phyloP scores from a whole-genome alignment of 2,329 filamentous ascomycete species.

The Pestalotiopsis sp. region DNA sequence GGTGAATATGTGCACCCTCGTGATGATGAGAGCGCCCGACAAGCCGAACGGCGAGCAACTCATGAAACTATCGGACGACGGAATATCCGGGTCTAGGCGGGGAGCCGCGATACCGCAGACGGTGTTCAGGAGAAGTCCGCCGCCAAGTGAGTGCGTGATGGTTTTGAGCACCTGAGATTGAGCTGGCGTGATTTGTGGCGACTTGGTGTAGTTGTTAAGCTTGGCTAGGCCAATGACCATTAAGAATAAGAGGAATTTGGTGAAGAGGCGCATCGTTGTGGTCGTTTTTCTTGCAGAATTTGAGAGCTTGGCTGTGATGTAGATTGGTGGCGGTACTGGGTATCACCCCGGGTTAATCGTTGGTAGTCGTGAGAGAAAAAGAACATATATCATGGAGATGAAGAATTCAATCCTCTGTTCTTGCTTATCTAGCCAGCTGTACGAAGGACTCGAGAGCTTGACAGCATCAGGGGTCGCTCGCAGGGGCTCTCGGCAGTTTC shows the following conservation, averaged over 20 bases:
- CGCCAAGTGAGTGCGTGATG: conserved; percentile 9
- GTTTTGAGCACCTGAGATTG: conserved; percentile 15
- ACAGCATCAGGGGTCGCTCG: not conserved
- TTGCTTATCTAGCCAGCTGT: not conserved
- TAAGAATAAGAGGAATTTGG: not conserved
- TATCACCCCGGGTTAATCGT: too few species aligned
- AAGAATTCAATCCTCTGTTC: not conserved
- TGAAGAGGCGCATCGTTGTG: conserved; percentile 11
- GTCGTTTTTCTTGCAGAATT: not conserved
- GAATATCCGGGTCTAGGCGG: conserved; percentile 13
- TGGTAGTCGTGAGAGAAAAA: too few species aligned
- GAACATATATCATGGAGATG: too few species aligned
- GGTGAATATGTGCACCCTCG: conserved; percentile 11
- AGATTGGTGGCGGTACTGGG: too few species aligned
- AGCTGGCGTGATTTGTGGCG: not conserved
- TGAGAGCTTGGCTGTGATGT: not conserved
- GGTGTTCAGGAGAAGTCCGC: conserved; percentile 14
- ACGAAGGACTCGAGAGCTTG: not conserved
- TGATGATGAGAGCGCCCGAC: conserved; percentile 7
- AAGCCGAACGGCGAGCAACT: conserved; percentile 16
- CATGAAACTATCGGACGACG: conserved; percentile 14
- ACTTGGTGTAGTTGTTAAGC: conserved; percentile 1
- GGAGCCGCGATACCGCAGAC: conserved; percentile 15
- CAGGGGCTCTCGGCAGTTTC: conserved; percentile 6
- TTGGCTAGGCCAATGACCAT: not conserved